Evolutionary conservation across 2,329 filamentous ascomycete species (phyloP).

Genomic region (Penicillium sclerotiorum): DNA sequence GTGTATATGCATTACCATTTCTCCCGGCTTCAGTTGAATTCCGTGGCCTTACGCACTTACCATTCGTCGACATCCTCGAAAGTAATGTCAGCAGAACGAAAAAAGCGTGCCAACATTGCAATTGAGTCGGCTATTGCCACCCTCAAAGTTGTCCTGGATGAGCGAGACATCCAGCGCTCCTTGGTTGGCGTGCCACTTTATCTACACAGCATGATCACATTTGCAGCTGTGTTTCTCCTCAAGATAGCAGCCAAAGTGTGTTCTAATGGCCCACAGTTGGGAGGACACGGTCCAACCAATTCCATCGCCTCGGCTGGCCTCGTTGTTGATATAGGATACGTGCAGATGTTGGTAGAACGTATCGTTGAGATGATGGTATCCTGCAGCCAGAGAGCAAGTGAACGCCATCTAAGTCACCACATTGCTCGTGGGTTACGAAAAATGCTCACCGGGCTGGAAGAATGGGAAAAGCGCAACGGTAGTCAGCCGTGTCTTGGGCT

Average conservation of each 20-base stretch:
- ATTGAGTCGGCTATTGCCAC: conserved; percentile 48
- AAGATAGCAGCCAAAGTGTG: conserved; percentile 48
- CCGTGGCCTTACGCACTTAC: conserved; percentile 53
- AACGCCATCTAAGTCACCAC: conserved; percentile 45
- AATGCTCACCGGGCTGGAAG: conserved; percentile 43
- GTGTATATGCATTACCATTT: conserved; percentile 56
- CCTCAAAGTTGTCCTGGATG: conserved; percentile 46
- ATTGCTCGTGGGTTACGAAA: conserved; percentile 43
- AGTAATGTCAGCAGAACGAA: conserved; percentile 48
- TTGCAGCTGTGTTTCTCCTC: conserved; percentile 50
- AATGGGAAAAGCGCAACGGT: conserved; percentile 41
- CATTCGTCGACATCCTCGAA: conserved; percentile 40
- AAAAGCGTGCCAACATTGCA: conserved; percentile 48
- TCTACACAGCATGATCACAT: conserved; percentile 52
- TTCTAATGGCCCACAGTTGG: conserved; percentile 34
- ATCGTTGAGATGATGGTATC: conserved; percentile 43
- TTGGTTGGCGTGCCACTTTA: conserved; percentile 50
- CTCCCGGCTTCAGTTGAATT: conserved; percentile 54
- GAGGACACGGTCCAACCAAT: conserved; percentile 38
- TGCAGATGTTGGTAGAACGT: conserved; percentile 37
- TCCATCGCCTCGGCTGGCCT: conserved; percentile 42
- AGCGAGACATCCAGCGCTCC: conserved; percentile 46
- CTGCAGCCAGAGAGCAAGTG: conserved; percentile 41
- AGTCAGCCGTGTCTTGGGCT: conserved; percentile 25
- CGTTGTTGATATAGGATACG: conserved; percentile 37